These are phyloP conservation scores for Lizanozyma gosingica DNA, from an alignment of 1,139 yeast species.

Conservation along the genomic window DNA sequence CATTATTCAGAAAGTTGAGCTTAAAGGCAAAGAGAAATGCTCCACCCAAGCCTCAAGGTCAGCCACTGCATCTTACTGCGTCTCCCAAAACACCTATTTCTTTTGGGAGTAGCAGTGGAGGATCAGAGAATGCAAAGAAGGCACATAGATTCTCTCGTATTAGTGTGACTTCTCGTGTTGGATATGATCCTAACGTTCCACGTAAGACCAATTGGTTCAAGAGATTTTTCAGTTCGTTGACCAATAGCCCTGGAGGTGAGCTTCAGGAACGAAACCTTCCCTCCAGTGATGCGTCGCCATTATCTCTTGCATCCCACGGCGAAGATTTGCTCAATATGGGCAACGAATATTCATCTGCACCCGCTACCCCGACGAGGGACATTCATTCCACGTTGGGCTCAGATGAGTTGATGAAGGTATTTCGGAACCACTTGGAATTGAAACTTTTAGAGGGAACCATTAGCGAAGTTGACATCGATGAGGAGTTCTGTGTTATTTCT, in stretches of 20 bases:
- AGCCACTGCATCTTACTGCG: not conserved
- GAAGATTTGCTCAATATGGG: not conserved
- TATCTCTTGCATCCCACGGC: not conserved
- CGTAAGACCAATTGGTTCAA: not conserved
- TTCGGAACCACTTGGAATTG: conserved; percentile 31
- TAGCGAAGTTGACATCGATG: conserved; percentile 30
- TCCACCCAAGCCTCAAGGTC: not conserved
- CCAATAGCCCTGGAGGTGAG: not conserved
- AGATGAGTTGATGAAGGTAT: conserved; percentile 4
- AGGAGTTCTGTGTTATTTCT: conserved; percentile 34
- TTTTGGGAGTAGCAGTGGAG: not conserved
- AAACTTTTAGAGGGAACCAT: conserved; percentile 46
- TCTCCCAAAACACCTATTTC: not conserved
- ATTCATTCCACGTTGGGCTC: not conserved
- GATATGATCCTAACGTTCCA: not conserved
- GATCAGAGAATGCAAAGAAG: not conserved
- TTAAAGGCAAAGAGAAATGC: not conserved
- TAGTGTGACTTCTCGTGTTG: not conserved
- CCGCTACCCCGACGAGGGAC: not conserved
- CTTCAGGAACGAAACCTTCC: no score
- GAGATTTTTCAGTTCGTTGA: not conserved
- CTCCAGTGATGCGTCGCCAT: not conserved
- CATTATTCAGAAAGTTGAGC: not conserved
- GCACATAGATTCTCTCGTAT: not conserved
- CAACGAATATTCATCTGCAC: not conserved